Conservation (phyloP, 495 filamentous ascomycete genomes). For the Talaromyces liani region DNA sequence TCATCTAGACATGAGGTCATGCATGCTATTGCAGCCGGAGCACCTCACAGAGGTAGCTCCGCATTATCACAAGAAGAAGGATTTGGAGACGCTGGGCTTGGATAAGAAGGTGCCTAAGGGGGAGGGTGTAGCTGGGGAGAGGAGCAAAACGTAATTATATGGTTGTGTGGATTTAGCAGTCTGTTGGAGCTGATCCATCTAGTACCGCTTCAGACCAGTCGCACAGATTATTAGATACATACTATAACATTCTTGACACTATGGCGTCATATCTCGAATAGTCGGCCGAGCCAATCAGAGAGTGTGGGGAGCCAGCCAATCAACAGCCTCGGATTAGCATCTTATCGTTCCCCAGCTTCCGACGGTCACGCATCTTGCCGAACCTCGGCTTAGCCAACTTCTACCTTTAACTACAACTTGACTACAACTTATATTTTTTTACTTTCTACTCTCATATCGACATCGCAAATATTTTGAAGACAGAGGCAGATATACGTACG, state of each 20-base stretch:
- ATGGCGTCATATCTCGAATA: constrained; percentile 1
- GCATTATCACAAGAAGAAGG: constrained; percentile 91
- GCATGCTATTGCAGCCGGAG: constrained; percentile 41
- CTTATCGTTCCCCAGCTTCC: not conserved
- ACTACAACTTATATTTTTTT: not conserved
- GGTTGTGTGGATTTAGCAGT: not conserved
- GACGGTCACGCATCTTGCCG: not conserved
- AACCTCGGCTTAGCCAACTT: constrained; percentile 2
- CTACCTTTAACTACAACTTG: not conserved
- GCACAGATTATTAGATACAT: not conserved
- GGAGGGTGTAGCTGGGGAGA: constrained; percentile 43
- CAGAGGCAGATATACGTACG: not conserved
- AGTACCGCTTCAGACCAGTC: too few species aligned
- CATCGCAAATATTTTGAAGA: too few species aligned
- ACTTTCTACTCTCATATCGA: not conserved
- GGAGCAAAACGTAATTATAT: constrained; percentile 29
- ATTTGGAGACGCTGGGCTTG: constrained; percentile 72
- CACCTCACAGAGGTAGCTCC: constrained; percentile 91
- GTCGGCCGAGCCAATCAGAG: not conserved
- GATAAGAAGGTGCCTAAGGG: constrained; percentile 75
- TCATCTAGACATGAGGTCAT: too few species aligned
- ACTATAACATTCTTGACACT: not conserved
- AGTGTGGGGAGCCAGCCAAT: not conserved
- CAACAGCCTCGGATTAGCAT: not conserved
- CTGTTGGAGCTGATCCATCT: too few species aligned